Evolutionary conservation across 1,139 yeast species (phyloP), one percentile per base, ranked within the genome.

Genomic region (Saccharomyces pastorianus): DNA sequence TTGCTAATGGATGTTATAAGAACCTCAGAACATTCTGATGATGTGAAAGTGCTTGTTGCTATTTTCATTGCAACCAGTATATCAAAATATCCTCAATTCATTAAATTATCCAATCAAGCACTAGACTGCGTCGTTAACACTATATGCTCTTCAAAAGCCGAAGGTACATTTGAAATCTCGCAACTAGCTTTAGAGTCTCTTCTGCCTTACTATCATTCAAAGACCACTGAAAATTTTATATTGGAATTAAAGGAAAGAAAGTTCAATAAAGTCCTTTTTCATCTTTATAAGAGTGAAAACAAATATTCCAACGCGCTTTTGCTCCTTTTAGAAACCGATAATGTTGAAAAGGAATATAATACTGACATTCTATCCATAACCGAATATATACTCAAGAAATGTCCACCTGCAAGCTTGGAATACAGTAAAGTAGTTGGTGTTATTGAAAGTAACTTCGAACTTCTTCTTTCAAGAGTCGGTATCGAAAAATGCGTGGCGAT

Each of bases 31-130:
- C 31, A 56, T 32, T 55, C 46, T 29, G 53, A 49, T 51, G 71
- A 66, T 48, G 53, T 61, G 14, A 38, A 14, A 11, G 61, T 64
- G 23, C 77, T 77, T 55, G 69, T 88, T 54, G 77, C 87, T n/a
- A 78, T 88, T 6, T 90, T 90, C 63, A 72, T 90, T 31, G 87
- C 89, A 0, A 67, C 91, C 53, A 88, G 87, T 64, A 82, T 84
- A 58, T 84, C 96, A 2, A 89, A 89, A 66, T 90, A 85, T 65
- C 75, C 82, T 2, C 96, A 90, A 67, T 89, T 85, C 59, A 76
- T 90, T 13, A 74, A 88, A 46, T 70, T 89, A 2, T 80, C 91
- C 0, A 91, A 85, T 51, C 75, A 82, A 4, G 71, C 74, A 1
- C 66, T 86, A 47, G 74, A 77, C 4, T 66, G 70, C 6, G 72